phyloP scores from a whole-genome alignment of 2,329 filamentous ascomycete genomes.

The Camillea tinctor region DNA sequence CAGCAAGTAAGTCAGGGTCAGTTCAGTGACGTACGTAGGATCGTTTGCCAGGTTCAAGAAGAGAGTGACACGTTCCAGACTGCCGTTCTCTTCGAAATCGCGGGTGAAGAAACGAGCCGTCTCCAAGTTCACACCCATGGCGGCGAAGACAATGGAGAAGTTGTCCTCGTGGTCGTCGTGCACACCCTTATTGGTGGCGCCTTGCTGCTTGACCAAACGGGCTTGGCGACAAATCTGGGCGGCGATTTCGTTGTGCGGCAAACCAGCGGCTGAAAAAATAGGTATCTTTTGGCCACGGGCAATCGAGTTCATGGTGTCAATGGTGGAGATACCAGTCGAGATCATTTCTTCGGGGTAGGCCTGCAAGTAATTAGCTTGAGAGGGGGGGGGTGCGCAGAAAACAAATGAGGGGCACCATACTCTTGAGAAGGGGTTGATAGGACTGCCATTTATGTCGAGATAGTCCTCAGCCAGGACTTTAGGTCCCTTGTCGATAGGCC shows the following conservation, averaged over 20 bases:
- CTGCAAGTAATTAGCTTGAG: conserved; percentile 43
- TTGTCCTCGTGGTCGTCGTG: conserved; percentile 98
- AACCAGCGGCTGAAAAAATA: conserved; percentile 97
- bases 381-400: neutral
- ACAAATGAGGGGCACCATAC: conserved; percentile 42
- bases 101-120: conserved; percentile 97
- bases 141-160: conserved; percentile 98
- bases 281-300: conserved; percentile 99
- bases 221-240: conserved; percentile 98
- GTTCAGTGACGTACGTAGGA: conserved; percentile 69
- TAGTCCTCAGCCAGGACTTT: conserved; percentile 98
- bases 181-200: conserved; percentile 84
- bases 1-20: neutral
- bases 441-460: conserved; percentile 97
- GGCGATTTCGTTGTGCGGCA: conserved; percentile 99
- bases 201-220: conserved; percentile 76
- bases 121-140: conserved; percentile 99
- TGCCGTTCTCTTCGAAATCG: conserved; percentile 99
- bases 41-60: conserved; percentile 99
- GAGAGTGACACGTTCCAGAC: conserved; percentile 92
- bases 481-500: conserved; percentile 97
- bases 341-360: conserved; percentile 99
- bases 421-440: conserved; percentile 97
- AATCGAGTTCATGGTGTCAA: conserved; percentile 97
- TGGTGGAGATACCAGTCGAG: conserved; percentile 97